Evolutionary conservation across 495 filamentous ascomycete species (phyloP).

Genomic region (Daldinia vernicosa): DNA sequence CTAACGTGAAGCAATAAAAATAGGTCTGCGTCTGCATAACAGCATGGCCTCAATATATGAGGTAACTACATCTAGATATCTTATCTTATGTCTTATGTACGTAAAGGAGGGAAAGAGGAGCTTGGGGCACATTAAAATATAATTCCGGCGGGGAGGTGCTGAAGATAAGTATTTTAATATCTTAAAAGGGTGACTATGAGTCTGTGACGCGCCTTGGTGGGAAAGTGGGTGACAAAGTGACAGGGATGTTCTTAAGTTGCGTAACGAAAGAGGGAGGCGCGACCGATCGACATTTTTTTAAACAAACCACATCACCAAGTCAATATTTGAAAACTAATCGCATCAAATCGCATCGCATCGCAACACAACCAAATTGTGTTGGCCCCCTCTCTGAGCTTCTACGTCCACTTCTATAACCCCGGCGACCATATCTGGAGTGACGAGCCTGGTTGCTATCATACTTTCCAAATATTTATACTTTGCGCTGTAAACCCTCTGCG

Average conservation of each 20-base stretch:
- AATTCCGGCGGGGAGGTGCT: conserved; percentile 22
- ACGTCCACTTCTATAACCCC: background rate
- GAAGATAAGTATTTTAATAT: background rate
- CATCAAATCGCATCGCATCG: conserved; percentile 24
- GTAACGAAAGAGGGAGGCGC: conserved; percentile 38
- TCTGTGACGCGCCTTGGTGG: conserved; percentile 31
- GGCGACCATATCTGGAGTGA: background rate
- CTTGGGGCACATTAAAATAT: conserved; percentile 36
- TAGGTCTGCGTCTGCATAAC: conserved; percentile 20
- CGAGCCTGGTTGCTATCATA: background rate
- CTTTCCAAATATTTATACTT: conserved; percentile 5
- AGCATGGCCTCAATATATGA: conserved; percentile 25
- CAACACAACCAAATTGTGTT: conserved; percentile 8
- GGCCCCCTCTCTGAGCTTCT: background rate
- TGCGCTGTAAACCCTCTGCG: background rate
- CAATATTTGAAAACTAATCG: conserved; percentile 40
- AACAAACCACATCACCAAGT: conserved; percentile 44
- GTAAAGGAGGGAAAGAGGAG: conserved; percentile 15
- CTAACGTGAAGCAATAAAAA: conserved; percentile 22
- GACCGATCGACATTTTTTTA: conserved; percentile 42
- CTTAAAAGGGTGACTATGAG: conserved; percentile 13
- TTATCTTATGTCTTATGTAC: background rate
- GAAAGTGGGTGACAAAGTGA: conserved; percentile 13
- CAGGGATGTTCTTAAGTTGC: conserved; percentile 40
- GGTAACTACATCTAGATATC: background rate